Evolutionary conservation across 139 green algal species (phyloP).

Genomic region (Chlamydomonas eustigma): DNA sequence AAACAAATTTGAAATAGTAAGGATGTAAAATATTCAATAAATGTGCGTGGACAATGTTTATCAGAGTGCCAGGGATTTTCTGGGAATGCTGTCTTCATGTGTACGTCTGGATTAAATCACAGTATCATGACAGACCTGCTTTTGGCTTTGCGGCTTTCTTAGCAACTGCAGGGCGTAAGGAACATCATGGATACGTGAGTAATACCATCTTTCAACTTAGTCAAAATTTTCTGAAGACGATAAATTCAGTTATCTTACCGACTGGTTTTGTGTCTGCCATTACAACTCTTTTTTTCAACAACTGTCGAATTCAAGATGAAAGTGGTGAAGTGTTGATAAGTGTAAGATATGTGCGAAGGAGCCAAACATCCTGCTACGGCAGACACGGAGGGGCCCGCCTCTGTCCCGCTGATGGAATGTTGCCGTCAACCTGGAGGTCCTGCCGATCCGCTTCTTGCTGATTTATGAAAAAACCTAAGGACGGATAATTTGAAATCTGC

Average conservation of each 20-base stretch:
- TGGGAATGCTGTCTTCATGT: not conserved
- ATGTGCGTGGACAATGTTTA: not conserved
- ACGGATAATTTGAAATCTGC: too few relatives aligned
- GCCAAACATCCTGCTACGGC: not conserved
- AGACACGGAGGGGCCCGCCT: not conserved
- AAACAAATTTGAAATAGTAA: not conserved
- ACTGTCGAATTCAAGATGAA: slow-evolving; percentile 4
- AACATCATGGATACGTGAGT: not conserved
- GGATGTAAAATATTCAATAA: not conserved
- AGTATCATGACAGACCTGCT: not conserved
- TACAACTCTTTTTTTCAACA: not conserved
- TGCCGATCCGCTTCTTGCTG: not conserved
- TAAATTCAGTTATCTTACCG: not conserved
- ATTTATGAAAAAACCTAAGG: too few relatives aligned
- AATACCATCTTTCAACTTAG: too few relatives aligned
- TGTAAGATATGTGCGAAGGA: not conserved
- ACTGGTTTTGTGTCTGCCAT: not conserved
- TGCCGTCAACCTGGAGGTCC: not conserved
- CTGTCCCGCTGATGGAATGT: not conserved
- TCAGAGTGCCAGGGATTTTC: not conserved
- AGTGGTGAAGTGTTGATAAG: not conserved
- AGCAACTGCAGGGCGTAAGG: not conserved
- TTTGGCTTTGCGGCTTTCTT: not conserved
- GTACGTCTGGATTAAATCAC: not conserved
- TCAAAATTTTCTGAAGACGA: not conserved